Base-by-base conservation (phyloP, 257 asterid species). In the Solanum neorickii region DNA sequence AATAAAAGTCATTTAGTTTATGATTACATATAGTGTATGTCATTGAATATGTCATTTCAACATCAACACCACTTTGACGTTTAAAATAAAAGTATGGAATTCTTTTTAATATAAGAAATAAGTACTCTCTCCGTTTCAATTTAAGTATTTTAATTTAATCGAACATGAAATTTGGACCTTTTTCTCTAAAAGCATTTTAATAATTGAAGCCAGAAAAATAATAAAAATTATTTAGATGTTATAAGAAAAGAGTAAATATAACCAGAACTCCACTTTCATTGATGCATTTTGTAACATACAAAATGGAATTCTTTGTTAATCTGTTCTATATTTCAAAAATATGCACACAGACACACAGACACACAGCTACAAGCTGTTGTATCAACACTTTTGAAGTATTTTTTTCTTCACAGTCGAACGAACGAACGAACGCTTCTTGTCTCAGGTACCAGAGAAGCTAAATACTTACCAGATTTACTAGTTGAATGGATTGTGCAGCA, bases 401-500 rank as follows among this genome's bases (percentile, higher is more conserved):
- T 13, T 41, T 12, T 13, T 23, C 23, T 42, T 29, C 42, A 46
- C 29, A 27, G 39, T 77, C 65, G 56, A 37, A 37, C 39, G 39
- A 37, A 33, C 35, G 35, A 25, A 80, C 16, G 29, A 16, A 10
- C 12, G 41, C 11, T 29, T 47, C 68, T 47, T 10, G 62, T 78
- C 44, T 15, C 9, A 47, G 42, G 44, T 29, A 80, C 44, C 84
- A 80, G 2, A 62, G 84, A 80, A 46, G 84, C 39, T 25, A 46
- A 46, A 47, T 78, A 46, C 84, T 46, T 6, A 46, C 66, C 42
- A 46, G 84, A 78, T 27, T 59, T 76, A 90, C 90, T 76, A 90
- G 80, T 69, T 83, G 87, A 65, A 83, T 25, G 76, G 92, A 83
- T 65, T 49, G 66, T 90, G 94, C 88, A 95, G 88, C 88, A 94